Conservation (phyloP, 805 yeast species). For the Lipomyces starkeyi region DNA sequence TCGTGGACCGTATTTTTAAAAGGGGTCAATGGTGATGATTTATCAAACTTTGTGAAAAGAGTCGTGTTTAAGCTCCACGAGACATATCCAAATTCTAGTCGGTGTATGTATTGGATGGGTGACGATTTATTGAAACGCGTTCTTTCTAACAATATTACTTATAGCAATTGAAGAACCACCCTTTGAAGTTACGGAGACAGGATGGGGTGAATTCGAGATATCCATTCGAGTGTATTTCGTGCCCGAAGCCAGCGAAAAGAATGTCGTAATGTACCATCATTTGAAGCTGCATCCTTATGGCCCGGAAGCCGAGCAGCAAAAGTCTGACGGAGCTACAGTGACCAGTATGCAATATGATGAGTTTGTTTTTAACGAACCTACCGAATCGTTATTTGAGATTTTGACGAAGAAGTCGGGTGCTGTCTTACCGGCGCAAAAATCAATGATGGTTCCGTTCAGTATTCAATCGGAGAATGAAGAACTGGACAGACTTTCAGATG, state of each 20-base stretch:
- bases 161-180: conserved; percentile 82
- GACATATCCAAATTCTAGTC: conserved; percentile 84
- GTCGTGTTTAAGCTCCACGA: conserved; percentile 96
- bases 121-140: background rate
- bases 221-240: conserved; percentile 84
- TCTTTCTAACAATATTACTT: background rate
- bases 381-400: conserved; percentile 81
- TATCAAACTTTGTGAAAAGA: conserved; percentile 80
- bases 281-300: conserved; percentile 88
- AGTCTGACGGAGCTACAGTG: conserved; percentile 51
- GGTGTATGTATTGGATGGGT: conserved; percentile 48
- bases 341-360: conserved; percentile 80
- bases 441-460: conserved; percentile 49
- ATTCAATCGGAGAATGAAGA: conserved; percentile 70
- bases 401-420: conserved; percentile 69
- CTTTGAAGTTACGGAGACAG: conserved; percentile 93
- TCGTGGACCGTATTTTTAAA: conserved; percentile 91
- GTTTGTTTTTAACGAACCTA: conserved; percentile 92
- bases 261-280: conserved; percentile 83
- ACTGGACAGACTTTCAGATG: conserved; percentile 59
- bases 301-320: conserved; percentile 43
- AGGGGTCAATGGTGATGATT: conserved; percentile 80
- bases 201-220: conserved; percentile 99
- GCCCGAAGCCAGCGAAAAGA: conserved; percentile 87
- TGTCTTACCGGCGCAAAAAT: conserved; percentile 47